Conservation (phyloP, 371 early-diverging fungal species). For the Zychaea mexicana region DNA sequence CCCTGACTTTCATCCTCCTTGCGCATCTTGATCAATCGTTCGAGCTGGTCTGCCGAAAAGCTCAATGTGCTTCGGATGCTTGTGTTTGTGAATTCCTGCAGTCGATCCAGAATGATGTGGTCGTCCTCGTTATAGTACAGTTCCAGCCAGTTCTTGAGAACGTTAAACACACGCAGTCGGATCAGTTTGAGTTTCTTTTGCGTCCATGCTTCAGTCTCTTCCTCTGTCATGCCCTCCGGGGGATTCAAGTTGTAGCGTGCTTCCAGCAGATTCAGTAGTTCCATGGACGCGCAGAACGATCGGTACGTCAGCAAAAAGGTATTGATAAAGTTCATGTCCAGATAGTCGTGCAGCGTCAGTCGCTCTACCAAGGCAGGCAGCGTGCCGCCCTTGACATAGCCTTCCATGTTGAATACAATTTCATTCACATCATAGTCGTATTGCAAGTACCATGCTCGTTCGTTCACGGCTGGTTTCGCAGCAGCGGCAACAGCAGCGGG, state of each 20-base stretch:
- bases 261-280: conserved; percentile 71
- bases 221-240: conserved; percentile 61
- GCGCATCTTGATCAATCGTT: conserved; percentile 71
- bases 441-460: conserved; percentile 28
- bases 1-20: conserved; percentile 56
- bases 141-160: conserved; percentile 93
- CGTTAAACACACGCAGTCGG: conserved; percentile 86
- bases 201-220: conserved; percentile 75
- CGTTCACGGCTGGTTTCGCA: conserved; percentile 17
- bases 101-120: conserved; percentile 60
- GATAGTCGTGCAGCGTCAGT: conserved; percentile 81
- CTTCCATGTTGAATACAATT: conserved; percentile 82
- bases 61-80: conserved; percentile 71
- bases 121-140: conserved; percentile 80
- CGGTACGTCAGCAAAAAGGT: conserved; percentile 92
- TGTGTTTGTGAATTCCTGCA: conserved; percentile 76
- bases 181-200: conserved; percentile 84
- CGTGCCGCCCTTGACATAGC: conserved; percentile 89
- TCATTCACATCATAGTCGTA: conserved; percentile 57
- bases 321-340: conserved; percentile 77
- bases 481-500: conserved; percentile 27
- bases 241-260: conserved; percentile 76
- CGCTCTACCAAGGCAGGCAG: conserved; percentile 83
- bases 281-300: conserved; percentile 78
- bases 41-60: conserved; percentile 76